These are phyloP conservation scores for Verticillium longisporum DNA, from an alignment of 2,329 filamentous ascomycete species.

Conservation along the genomic window DNA sequence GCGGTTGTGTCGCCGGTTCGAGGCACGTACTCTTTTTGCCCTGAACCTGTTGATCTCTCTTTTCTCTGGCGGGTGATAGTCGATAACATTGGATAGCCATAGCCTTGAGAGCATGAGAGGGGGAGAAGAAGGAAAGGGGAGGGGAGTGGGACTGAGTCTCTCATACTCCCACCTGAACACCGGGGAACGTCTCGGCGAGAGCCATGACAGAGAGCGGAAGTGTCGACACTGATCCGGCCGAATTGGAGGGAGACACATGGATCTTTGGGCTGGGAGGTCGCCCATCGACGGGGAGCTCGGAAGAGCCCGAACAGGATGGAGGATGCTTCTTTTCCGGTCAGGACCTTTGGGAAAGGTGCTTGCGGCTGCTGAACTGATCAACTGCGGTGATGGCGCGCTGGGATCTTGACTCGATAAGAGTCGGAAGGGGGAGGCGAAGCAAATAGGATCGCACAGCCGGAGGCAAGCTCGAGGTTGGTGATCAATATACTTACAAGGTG, in stretches of 20 bases:
- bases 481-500: background rate
- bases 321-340: background rate
- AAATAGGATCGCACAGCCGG: background rate
- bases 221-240: constrained; percentile 5
- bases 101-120: background rate
- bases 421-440: background rate
- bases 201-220: background rate
- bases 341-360: background rate
- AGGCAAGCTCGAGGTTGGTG: background rate
- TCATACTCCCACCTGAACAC: background rate
- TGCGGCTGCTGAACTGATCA: background rate
- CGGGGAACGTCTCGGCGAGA: background rate
- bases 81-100: background rate
- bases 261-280: background rate
- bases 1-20: background rate
- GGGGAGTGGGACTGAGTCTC: background rate
- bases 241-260: constrained; percentile 11
- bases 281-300: background rate
- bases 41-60: background rate
- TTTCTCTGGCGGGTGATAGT: background rate
- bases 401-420: background rate
- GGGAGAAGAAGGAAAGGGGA: too few species aligned
- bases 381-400: background rate
- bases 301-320: background rate
- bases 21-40: background rate